Evolutionary conservation across 2,329 filamentous ascomycete species (phyloP).

Genomic region (Metarhizium brunneum): DNA sequence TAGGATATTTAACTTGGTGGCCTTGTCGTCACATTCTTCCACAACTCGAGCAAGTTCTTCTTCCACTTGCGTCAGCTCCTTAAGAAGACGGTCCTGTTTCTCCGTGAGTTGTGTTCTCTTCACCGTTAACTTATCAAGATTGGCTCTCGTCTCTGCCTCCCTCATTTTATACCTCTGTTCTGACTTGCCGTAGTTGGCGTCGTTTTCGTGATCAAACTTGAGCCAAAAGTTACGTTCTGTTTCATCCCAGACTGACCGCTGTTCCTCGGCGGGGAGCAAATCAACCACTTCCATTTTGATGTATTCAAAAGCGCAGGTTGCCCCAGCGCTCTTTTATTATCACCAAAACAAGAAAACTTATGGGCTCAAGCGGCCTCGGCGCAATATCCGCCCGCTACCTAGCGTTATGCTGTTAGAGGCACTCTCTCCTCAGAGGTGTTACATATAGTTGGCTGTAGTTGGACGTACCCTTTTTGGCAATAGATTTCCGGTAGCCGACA

Average conservation of each 20-base stretch:
- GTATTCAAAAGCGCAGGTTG: neutral
- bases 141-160: conserved; percentile 16
- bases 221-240: conserved; percentile 27
- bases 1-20: conserved; percentile 23
- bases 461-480: no score
- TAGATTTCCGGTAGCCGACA: no score
- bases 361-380: no score
- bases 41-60: conserved; percentile 24
- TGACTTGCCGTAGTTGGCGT: conserved; percentile 12
- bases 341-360: neutral
- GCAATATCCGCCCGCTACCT: no score
- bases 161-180: conserved; percentile 17
- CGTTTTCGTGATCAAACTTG: conserved; percentile 16
- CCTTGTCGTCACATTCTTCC: conserved; percentile 21
- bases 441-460: no score
- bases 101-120: conserved; percentile 19
- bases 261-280: conserved; percentile 23
- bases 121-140: conserved; percentile 19
- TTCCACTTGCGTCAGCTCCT: conserved; percentile 26
- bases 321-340: neutral
- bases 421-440: no score
- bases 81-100: conserved; percentile 17
- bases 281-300: conserved; percentile 11
- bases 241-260: conserved; percentile 25
- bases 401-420: no score